Evolutionary conservation across 192 early-diverging fungal genomes (phyloP).

Genomic region (Podila clonocystis): DNA sequence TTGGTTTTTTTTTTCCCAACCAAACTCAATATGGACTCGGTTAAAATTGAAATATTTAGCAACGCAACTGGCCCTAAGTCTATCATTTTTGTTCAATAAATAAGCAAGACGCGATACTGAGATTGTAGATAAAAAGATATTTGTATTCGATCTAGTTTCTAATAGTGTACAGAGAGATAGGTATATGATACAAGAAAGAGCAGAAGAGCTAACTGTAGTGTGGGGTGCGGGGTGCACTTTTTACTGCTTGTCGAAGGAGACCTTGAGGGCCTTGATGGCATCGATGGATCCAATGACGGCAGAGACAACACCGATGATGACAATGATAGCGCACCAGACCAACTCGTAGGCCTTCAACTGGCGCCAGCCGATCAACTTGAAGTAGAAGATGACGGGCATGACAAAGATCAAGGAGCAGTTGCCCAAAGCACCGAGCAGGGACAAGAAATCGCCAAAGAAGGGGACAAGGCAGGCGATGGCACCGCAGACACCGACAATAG

Average conservation of each 20-base stretch:
- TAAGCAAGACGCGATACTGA: too few species aligned
- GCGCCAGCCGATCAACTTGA: conserved; percentile 69
- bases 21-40: too few species aligned
- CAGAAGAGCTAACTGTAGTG: background rate
- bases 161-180: too few species aligned
- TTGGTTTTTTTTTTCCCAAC: too few species aligned
- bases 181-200: background rate
- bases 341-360: conserved; percentile 51
- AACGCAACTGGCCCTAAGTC: too few species aligned
- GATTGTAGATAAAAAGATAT: too few species aligned
- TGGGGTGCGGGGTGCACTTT: background rate
- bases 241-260: conserved; percentile 26
- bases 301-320: conserved; percentile 68
- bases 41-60: too few species aligned
- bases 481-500: conserved; percentile 59
- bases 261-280: conserved; percentile 61
- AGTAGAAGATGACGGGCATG: conserved; percentile 78
- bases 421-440: conserved; percentile 74
- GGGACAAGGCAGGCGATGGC: conserved; percentile 69
- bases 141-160: too few species aligned
- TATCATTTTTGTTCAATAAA: too few species aligned
- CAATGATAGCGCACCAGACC: conserved; percentile 54
- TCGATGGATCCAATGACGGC: conserved; percentile 68
- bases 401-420: conserved; percentile 80
- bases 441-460: conserved; percentile 80